Evolutionary conservation across 108 stramenopile genomes (phyloP), one percentile per base, ranked within the genome.

Genomic region (Fragilaria radians): DNA sequence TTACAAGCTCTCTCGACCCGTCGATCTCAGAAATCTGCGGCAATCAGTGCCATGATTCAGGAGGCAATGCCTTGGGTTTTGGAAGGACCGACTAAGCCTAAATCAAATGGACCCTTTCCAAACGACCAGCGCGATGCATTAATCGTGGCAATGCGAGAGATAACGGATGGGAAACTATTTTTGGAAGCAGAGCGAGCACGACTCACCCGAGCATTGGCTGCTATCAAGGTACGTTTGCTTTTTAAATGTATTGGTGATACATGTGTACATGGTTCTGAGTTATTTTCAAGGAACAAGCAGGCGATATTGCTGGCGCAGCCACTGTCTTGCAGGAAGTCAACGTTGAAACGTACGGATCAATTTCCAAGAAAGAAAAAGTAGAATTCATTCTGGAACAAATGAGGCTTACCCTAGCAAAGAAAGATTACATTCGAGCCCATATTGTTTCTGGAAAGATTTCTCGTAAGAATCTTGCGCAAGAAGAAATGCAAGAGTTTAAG

Each of bases 301-400:
- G 95, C 7, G 79, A 93, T 51, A 70, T 97, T 36, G 76, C 74
- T 46, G 78, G 54, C 5, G 97, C 99, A 1, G 89, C 93, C 19
- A 81, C 88, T 34, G 80, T 95, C 9, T 72, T 99, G 54, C 97
- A 98, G 65, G 97, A 98, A 65, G 97, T 97, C 30, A 94, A 97
- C 57, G 99, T 98, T 1, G 99, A 99, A 80, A 99, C 99, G 4
- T 97, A 97, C 65, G 99, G 96, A 28, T 82, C 91, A 17, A 72
- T 99, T 30, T 88, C 86, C 52, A 97, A 95, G 73, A 72, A 88
- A 30, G 97, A 99, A 76, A 99, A 99, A 79, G 84, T 96, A 3
- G 97, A 99, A 61, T 99, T 94, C 74, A 96, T 99, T 61, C 80
- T 98, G 31, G 96, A 99, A 74, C 98, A 99, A 77, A 91, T 98